Evolutionary conservation across 2,329 filamentous ascomycete species (phyloP).

Genomic region (Colletotrichum sp.): DNA sequence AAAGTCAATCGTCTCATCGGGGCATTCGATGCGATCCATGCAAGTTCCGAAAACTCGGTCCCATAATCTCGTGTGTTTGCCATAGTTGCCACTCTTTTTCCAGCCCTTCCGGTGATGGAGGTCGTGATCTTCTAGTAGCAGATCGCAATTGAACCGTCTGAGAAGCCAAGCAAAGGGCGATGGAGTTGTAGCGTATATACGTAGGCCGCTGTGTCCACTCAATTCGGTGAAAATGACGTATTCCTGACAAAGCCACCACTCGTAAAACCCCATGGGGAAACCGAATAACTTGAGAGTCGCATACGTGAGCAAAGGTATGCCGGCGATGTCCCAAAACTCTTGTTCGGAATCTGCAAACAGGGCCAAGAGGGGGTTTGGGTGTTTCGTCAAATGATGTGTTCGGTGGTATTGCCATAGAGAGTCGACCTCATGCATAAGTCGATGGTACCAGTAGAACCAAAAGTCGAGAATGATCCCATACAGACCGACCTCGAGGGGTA

Average conservation of each 20-base stretch:
- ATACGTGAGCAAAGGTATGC: conserved; percentile 44
- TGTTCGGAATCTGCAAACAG: conserved; percentile 47
- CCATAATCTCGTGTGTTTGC: conserved; percentile 43
- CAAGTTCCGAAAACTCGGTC: conserved; percentile 41
- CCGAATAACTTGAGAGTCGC: conserved; percentile 36
- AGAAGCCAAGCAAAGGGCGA: conserved; percentile 39
- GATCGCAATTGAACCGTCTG: conserved; percentile 33
- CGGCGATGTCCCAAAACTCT: conserved; percentile 46
- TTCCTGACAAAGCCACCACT: conserved; percentile 51
- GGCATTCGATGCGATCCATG: conserved; percentile 38
- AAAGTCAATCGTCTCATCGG: conserved; percentile 35
- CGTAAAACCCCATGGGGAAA: conserved; percentile 50
- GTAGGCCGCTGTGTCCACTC: conserved; percentile 42
- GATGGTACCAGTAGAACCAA: conserved; percentile 50
- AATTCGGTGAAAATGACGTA: conserved; percentile 47
- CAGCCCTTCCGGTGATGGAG: conserved; percentile 44
- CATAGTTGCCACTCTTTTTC: conserved; percentile 42
- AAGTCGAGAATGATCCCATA: conserved; percentile 49
- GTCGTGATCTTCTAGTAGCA: conserved; percentile 48
- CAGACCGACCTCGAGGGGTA: conserved; percentile 41
- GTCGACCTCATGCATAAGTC: conserved; percentile 44
- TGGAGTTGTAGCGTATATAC: conserved; percentile 38
- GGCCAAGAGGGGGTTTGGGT: conserved; percentile 46
- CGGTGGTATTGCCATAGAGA: conserved; percentile 48
- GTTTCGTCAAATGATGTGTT: conserved; percentile 50